phyloP scores from a whole-genome alignment of 306 rosid genomes.

The Vigna trinervia region DNA sequence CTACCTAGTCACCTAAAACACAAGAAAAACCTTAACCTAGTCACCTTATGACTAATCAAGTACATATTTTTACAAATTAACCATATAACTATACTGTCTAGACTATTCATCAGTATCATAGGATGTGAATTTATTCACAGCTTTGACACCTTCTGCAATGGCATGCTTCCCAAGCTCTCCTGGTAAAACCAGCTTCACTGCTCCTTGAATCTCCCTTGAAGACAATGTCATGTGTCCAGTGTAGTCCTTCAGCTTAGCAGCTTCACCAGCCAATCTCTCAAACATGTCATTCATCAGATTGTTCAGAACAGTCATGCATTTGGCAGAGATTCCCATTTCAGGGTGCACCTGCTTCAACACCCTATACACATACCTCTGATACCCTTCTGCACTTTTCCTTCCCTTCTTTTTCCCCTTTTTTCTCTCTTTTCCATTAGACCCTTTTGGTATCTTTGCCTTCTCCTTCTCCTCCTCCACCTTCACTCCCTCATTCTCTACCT shows the following conservation, averaged over 20 bases:
- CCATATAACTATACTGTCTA: background rate
- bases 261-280: slow-evolving; percentile 72
- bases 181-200: slow-evolving; percentile 68
- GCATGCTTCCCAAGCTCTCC: slow-evolving; percentile 84
- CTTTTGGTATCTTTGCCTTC: background rate
- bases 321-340: slow-evolving; percentile 62
- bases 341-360: slow-evolving; percentile 88
- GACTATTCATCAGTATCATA: background rate
- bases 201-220: slow-evolving; percentile 73
- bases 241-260: slow-evolving; percentile 54
- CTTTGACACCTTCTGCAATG: slow-evolving; percentile 76
- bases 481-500: background rate
- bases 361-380: slow-evolving; percentile 68
- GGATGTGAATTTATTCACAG: slow-evolving; percentile 51
- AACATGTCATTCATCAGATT: slow-evolving; percentile 86
- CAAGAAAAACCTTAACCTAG: background rate
- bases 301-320: slow-evolving; percentile 67
- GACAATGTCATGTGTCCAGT: slow-evolving; percentile 57
- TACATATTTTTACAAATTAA: background rate
- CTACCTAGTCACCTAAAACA: background rate
- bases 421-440: slow-evolving; percentile 20
- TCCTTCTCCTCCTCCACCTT: background rate
- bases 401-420: slow-evolving; percentile 42
- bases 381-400: slow-evolving; percentile 53
- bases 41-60: background rate